Conservation (phyloP, 1,139 yeast genomes). For the Candida gigantensis region DNA sequence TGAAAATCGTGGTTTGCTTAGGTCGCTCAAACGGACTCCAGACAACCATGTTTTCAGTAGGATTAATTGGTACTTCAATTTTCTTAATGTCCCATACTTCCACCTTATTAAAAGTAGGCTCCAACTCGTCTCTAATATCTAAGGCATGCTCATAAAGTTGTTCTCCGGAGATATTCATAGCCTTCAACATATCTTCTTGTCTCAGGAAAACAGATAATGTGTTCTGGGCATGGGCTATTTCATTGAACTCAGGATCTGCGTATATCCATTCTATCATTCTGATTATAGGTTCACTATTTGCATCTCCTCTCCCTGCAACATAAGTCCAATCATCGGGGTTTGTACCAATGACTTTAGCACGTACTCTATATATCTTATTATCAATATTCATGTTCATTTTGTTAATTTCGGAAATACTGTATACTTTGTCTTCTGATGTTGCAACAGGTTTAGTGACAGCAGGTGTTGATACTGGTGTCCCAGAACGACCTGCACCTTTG, state of each 20-base stretch:
- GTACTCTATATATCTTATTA: background rate
- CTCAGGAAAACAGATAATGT: too few species aligned
- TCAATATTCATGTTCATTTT: background rate
- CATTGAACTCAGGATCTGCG: background rate
- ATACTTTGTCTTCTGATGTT: background rate
- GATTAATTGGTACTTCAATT: background rate
- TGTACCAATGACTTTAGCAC: background rate
- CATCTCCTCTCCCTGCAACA: background rate
- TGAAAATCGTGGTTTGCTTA: too few species aligned
- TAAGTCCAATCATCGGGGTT: constrained; percentile 2
- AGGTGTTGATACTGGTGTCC: too few species aligned
- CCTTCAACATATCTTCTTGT: too few species aligned
- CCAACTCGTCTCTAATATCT: background rate
- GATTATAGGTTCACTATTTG: background rate
- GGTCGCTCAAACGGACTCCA: background rate
- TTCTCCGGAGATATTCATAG: too few species aligned
- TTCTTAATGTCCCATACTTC: background rate
- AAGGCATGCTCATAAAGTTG: background rate
- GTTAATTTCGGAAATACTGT: constrained; percentile 1
- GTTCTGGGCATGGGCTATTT: too few species aligned
- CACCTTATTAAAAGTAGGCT: background rate
- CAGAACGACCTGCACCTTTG: background rate
- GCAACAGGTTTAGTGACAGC: too few species aligned
- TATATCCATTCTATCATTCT: constrained; percentile 1
- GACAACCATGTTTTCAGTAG: background rate